phyloP scores from a whole-genome alignment of 768 basidiomycete genomes.

The Kwoniella sp. region DNA sequence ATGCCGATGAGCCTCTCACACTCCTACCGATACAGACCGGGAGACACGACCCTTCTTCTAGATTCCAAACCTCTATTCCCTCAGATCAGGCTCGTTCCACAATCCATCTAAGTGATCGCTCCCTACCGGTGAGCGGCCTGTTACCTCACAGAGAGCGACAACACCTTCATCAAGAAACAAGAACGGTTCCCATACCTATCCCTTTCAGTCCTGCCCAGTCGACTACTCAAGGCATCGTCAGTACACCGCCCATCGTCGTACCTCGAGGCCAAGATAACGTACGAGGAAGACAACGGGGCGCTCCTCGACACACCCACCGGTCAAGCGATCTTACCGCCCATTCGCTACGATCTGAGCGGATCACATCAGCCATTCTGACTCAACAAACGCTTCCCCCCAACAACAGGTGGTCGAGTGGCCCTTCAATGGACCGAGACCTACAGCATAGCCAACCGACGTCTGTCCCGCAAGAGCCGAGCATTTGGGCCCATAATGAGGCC shows the following conservation, averaged over 20 bases:
- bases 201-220: conserved; percentile 28
- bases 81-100: too few species aligned
- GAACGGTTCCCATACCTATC: conserved; percentile 20
- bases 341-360: background rate
- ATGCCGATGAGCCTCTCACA: background rate
- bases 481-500: background rate
- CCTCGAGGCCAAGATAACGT: too few species aligned
- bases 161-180: background rate
- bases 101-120: too few species aligned
- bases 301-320: too few species aligned
- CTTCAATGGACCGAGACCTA: background rate
- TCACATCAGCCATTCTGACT: background rate
- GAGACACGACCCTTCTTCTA: conserved; percentile 16
- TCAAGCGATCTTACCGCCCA: background rate
- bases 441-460: background rate
- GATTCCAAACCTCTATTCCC: background rate
- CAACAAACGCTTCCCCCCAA: background rate
- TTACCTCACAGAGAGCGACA: background rate
- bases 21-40: conserved; percentile 24
- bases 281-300: too few species aligned
- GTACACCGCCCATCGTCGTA: too few species aligned
- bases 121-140: background rate
- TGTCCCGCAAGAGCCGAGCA: background rate
- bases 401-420: background rate
- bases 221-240: too few species aligned